Evolutionary conservation across 345 rosid species (phyloP).

Genomic region (Raphanus raphanistrum): DNA sequence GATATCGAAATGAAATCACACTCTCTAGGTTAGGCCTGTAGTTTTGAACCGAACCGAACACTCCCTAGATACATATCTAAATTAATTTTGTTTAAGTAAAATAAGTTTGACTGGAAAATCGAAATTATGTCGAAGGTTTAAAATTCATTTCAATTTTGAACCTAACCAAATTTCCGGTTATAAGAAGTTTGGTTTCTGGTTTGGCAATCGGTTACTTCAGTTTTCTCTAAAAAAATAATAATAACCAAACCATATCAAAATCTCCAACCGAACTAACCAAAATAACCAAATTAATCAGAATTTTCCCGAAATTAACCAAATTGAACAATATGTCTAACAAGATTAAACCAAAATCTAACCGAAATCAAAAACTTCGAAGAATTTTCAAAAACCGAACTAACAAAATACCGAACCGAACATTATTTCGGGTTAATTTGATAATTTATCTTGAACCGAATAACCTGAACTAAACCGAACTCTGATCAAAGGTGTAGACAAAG

Average conservation of each 20-base stretch:
- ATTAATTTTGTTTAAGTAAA: too few relatives aligned
- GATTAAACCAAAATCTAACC: neutral
- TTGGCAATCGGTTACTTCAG: too few relatives aligned
- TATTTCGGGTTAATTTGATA: neutral
- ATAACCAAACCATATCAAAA: neutral
- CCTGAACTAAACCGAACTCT: neutral
- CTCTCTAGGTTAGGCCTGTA: neutral
- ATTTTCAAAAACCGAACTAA: neutral
- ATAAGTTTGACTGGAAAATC: too few relatives aligned
- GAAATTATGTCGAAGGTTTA: too few relatives aligned
- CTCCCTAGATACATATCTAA: too few relatives aligned
- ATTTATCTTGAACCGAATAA: neutral
- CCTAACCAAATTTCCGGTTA: too few relatives aligned
- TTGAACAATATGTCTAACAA: neutral
- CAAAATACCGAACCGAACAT: neutral
- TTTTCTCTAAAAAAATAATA: too few relatives aligned
- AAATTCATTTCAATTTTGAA: too few relatives aligned
- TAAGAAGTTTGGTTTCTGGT: neutral
- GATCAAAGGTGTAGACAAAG: too few relatives aligned
- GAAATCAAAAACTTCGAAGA: neutral
- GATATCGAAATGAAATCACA: constrained; percentile 1
- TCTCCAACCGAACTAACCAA: neutral
- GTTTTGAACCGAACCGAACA: neutral
- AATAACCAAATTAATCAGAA: neutral
- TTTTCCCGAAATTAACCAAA: neutral